Conservation (phyloP, 495 filamentous ascomycete species). For the Glonium stellatum region DNA sequence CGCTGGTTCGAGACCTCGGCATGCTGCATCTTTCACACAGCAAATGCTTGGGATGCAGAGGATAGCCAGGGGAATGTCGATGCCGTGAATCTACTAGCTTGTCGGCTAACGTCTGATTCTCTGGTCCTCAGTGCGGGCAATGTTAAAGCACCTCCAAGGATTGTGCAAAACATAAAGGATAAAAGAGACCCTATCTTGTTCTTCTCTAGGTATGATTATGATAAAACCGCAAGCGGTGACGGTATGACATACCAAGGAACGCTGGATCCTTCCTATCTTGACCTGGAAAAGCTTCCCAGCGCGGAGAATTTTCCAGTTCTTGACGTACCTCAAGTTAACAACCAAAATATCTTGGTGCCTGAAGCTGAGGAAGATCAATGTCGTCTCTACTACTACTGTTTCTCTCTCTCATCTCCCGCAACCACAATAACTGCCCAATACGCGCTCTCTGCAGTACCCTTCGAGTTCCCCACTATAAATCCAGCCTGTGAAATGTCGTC, state of each 20-base stretch:
- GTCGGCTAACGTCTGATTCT: conserved; percentile 53
- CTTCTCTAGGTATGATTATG: conserved; percentile 33
- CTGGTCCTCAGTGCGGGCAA: conserved; percentile 54
- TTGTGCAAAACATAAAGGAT: neutral
- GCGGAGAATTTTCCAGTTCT: neutral
- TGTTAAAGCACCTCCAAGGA: conserved; percentile 40
- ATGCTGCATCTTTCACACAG: conserved; percentile 62
- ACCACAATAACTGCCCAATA: conserved; percentile 50
- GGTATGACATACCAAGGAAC: neutral
- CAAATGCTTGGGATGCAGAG: conserved; percentile 53
- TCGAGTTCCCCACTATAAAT: conserved; percentile 55
- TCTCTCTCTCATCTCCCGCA: conserved; percentile 35
- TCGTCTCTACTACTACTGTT: conserved; percentile 59
- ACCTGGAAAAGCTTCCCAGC: neutral
- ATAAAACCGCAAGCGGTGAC: neutral
- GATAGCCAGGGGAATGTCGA: conserved; percentile 20
- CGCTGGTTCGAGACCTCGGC: conserved; percentile 58
- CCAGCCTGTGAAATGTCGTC: conserved; percentile 46
- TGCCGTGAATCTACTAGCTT: conserved; percentile 53
- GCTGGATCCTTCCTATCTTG: neutral
- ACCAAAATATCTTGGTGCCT: neutral
- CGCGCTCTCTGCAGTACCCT: conserved; percentile 53
- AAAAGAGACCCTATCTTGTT: conserved; percentile 26
- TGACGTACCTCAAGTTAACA: neutral
- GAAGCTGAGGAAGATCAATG: conserved; percentile 51